Conservation (phyloP, 352 stramenopile genomes). For the Phytophthora sojae region DNA sequence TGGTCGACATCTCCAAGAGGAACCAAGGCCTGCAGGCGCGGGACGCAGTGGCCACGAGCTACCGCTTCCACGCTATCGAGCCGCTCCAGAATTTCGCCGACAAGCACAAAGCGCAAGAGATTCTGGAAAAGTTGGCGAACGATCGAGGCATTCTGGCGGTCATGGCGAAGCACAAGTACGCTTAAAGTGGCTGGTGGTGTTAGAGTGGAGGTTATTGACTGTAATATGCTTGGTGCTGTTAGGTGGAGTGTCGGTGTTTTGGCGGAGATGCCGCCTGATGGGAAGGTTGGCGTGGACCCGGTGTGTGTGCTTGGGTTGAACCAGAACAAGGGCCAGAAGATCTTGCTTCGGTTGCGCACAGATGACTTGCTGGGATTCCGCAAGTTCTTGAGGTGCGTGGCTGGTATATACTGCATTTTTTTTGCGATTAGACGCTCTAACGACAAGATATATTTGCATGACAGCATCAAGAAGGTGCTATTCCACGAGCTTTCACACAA, state of each 20-base stretch:
- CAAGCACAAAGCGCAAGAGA: constrained; percentile 63
- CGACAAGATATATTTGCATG: not conserved
- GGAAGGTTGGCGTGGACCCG: constrained; percentile 89
- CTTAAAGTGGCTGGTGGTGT: not conserved
- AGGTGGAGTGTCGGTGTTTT: constrained; percentile 90
- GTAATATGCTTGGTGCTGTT: constrained; percentile 5
- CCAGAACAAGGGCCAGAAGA: constrained; percentile 95
- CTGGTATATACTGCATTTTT: not conserved
- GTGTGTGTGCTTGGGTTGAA: constrained; percentile 95
- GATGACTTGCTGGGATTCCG: constrained; percentile 95
- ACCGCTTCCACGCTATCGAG: constrained; percentile 80
- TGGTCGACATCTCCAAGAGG: constrained; percentile 65
- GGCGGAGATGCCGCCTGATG: constrained; percentile 91
- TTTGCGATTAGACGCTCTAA: not conserved
- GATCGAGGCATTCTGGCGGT: constrained; percentile 90
- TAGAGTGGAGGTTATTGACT: not conserved
- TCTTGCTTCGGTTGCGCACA: constrained; percentile 93
- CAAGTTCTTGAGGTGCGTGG: constrained; percentile 78
- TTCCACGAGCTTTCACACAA: constrained; percentile 97
- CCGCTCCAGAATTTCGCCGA: constrained; percentile 68
- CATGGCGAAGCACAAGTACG: constrained; percentile 89
- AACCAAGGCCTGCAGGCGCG: constrained; percentile 52
- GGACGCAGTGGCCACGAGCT: constrained; percentile 54
- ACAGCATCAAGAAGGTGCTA: constrained; percentile 93
- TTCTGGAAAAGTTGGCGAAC: constrained; percentile 86